A percentile compares a stretch with the other conserved stretches of the same genome.
Conservation (phyloP, 2,329 filamentous ascomycete species). For the Colletotrichum caudatum region DNA sequence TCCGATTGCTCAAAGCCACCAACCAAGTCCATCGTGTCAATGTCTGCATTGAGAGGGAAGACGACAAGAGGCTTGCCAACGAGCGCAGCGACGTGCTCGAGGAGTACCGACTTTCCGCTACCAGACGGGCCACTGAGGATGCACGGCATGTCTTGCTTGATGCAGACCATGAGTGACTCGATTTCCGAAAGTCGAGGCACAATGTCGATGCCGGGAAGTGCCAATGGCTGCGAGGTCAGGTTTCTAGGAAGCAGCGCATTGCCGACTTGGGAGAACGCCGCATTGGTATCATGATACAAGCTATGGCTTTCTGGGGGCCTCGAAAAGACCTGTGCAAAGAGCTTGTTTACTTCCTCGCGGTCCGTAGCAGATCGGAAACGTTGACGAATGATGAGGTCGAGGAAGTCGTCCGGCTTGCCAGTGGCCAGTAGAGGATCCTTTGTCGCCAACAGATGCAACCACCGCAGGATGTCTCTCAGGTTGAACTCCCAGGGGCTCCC, state of each 20-base stretch:
- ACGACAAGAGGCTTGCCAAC: slow-evolving; percentile 82
- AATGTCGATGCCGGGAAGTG: slow-evolving; percentile 63
- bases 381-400: slow-evolving; percentile 86
- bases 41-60: slow-evolving; percentile 92
- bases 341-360: slow-evolving; percentile 69
- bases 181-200: slow-evolving; percentile 75
- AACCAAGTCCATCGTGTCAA: slow-evolving; percentile 96
- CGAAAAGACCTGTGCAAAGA: slow-evolving; percentile 77
- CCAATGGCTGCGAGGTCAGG: slow-evolving; percentile 61
- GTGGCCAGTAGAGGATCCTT: slow-evolving; percentile 70
- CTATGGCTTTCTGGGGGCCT: slow-evolving; percentile 66
- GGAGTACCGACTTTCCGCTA: slow-evolving; percentile 84
- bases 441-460: slow-evolving; percentile 79
- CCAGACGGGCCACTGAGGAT: slow-evolving; percentile 89
- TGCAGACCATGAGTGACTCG: slow-evolving; percentile 88
- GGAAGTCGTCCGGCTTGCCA: slow-evolving; percentile 76
- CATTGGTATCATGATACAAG: slow-evolving; percentile 78
- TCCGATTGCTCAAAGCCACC: slow-evolving; percentile 97
- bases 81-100: slow-evolving; percentile 83
- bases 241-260: slow-evolving; percentile 77
- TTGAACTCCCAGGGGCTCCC: slow-evolving; percentile 96
- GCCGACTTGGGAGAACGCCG: slow-evolving; percentile 80
- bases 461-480: slow-evolving; percentile 87
- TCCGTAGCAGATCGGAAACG: slow-evolving; percentile 84
- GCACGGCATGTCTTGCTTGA: slow-evolving; percentile 88